These are phyloP conservation scores for Anaeromyces robustus DNA, from an alignment of 192 early-diverging fungal genomes.

Conservation along the genomic window DNA sequence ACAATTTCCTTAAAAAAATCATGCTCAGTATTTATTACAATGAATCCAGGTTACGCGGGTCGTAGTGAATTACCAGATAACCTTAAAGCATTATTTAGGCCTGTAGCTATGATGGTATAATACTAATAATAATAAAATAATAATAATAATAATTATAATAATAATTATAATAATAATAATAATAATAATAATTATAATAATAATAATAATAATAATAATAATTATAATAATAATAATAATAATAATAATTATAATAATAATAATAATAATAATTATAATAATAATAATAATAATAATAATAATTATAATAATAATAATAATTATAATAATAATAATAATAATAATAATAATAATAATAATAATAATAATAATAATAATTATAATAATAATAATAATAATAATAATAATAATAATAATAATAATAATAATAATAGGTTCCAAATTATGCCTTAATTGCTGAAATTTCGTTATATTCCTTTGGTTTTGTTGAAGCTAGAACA, in stretches of 20 bases:
- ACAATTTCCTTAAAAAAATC: constrained; percentile 26
- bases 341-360: not conserved
- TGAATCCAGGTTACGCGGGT: constrained; percentile 56
- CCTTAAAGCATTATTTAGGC: constrained; percentile 27
- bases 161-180: too few species aligned
- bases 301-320: not conserved
- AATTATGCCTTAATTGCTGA: constrained; percentile 46
- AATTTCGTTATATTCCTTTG: constrained; percentile 46
- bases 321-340: not conserved
- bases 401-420: too few species aligned
- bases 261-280: too few species aligned
- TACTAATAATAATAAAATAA: too few species aligned
- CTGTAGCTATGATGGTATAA: constrained; percentile 40
- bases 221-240: not conserved
- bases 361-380: not conserved
- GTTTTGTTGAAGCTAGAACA: not conserved
- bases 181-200: too few species aligned
- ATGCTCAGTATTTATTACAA: constrained; percentile 50
- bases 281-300: too few species aligned
- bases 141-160: not conserved
- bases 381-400: too few species aligned
- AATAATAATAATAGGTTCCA: constrained; percentile 3
- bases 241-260: not conserved
- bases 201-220: not conserved
- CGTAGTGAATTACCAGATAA: constrained; percentile 30